Percentiles rank a stretch among this genome's conserved stretches.
phyloP scores from a whole-genome alignment of 768 basidiomycete species.

The Lyophyllum atratum region DNA sequence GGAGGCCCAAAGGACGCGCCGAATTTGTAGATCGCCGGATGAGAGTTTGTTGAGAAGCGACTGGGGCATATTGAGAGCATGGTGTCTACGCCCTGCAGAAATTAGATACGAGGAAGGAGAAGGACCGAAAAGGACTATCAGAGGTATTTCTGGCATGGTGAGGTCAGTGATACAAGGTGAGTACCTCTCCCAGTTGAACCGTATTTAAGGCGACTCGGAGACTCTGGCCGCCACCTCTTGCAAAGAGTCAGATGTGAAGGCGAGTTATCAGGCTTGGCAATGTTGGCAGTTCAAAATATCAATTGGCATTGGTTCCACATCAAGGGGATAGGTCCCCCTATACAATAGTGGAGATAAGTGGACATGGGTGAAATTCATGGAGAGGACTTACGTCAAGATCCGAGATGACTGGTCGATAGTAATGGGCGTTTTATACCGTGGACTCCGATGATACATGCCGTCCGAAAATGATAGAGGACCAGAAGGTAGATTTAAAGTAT shows the following conservation, averaged over 20 bases:
- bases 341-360: background rate
- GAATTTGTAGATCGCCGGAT: background rate
- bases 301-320: background rate
- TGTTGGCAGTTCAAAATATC: background rate
- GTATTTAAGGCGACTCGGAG: background rate
- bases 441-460: too few relatives aligned
- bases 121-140: slow-evolving; percentile 1
- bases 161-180: background rate
- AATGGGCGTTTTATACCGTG: background rate
- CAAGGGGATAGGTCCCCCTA: too few relatives aligned
- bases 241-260: too few relatives aligned
- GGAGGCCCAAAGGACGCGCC: background rate
- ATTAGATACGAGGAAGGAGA: background rate
- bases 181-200: background rate
- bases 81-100: background rate
- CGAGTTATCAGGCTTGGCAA: background rate
- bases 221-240: too few relatives aligned
- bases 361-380: background rate
- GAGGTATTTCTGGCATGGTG: background rate
- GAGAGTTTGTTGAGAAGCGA: background rate
- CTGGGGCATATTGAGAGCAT: slow-evolving; percentile 1
- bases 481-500: too few relatives aligned
- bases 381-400: background rate
- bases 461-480: background rate
- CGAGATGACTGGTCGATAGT: background rate